Conservation (phyloP, 1,284 basidiomycete species). For the Pulveroboletus sp. region DNA sequence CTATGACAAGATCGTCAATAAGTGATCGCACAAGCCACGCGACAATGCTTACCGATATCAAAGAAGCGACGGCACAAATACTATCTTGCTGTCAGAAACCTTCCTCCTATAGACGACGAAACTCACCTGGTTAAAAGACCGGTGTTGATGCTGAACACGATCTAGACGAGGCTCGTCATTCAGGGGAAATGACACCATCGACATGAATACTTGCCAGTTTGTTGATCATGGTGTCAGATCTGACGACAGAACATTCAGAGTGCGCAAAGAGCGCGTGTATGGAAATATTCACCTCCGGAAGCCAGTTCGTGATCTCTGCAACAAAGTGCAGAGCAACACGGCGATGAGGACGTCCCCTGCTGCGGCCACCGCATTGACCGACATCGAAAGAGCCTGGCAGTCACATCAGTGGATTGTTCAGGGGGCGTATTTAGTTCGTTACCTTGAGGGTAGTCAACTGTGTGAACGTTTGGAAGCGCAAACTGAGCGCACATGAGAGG, state of each 20-base stretch:
- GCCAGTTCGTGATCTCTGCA: conserved; percentile 58
- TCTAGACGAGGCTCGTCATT: conserved; percentile 33
- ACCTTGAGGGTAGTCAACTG: conserved; percentile 41
- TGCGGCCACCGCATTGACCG: conserved; percentile 60
- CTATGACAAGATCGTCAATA: conserved; percentile 22
- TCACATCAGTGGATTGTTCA: neutral
- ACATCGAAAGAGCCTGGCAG: conserved; percentile 47
- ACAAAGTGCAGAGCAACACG: conserved; percentile 47
- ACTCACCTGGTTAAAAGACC: conserved; percentile 42
- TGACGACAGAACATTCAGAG: conserved; percentile 19
- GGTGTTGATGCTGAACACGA: conserved; percentile 52
- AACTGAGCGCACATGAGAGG: conserved; percentile 21
- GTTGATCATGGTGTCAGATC: conserved; percentile 52
- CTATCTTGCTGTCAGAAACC: conserved; percentile 14
- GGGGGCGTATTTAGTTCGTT: neutral
- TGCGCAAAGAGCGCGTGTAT: neutral
- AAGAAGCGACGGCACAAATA: conserved; percentile 46
- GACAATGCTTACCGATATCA: conserved; percentile 42
- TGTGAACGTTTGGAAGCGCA: conserved; percentile 41
- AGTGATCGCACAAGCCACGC: neutral
- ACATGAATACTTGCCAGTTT: conserved; percentile 38
- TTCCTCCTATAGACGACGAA: neutral
- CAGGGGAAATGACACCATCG: neutral
- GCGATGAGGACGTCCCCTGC: conserved; percentile 63
- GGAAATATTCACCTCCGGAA: conserved; percentile 46